Evolutionary conservation across 2,329 filamentous ascomycete genomes (phyloP), one percentile per base, ranked within the genome.

Genomic region (Aulographum hederae): DNA sequence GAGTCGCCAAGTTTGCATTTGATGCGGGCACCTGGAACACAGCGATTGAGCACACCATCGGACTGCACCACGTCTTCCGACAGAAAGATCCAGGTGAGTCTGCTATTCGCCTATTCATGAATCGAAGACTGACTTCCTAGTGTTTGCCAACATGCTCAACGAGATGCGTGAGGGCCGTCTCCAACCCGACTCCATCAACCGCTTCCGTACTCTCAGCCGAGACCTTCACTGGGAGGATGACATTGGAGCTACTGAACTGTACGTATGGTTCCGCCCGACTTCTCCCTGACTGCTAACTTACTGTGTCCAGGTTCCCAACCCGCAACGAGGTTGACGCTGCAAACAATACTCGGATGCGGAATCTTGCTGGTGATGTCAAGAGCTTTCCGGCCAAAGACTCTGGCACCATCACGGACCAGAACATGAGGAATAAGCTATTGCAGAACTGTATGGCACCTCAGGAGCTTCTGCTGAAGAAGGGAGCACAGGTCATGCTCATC

Each of bases 401-500:
- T 1, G 86, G 86, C 26, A 60, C 63, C 1, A 67, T 77, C 17
- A 53, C 54, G 21, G 81, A 93, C 40, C 63, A 65, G 13, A 55
- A 61, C 1, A 53, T 76, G 23, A 74, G 80, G 19, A 82, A 92
- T 28, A 85, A 73, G 46, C 54, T 95, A 1, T 61, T 98, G 4
- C 54, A 68, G 4, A 93, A 86, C 46, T 92, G 91, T 70, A 94
- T 98, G 79, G 85, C 89, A 0, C 85, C 89, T 0, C 76, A 77
- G 43, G 48, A 56, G 0, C 69, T 98, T 14, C 71, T 78, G 20
- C 57, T 98, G 18, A 95, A 94, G 52, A 76, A 89, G 39, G 81
- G 84, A 6, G 81, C 89, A 0, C 91, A 98, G 49, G 91, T 98
- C 28, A 98, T 98, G 89, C 62, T 98, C n/a, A 94, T 98, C 63